These are phyloP conservation scores for Coelastrella sp. DNA, from an alignment of 139 green algal genomes.

Conservation along the genomic window DNA sequence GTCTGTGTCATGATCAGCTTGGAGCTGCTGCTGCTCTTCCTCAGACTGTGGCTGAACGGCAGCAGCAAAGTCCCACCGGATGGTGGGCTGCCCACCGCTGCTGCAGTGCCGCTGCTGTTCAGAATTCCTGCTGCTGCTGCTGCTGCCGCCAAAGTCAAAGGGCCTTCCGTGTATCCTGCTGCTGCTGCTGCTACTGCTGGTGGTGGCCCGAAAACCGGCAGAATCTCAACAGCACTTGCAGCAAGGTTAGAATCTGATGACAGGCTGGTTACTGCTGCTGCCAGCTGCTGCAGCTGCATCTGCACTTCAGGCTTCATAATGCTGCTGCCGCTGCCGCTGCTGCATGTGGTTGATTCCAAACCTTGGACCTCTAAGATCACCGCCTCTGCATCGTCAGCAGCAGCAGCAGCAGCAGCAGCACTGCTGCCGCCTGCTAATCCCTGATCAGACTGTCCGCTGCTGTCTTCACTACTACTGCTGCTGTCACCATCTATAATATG, in stretches of 20 bases:
- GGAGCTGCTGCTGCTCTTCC: neutral
- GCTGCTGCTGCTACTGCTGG: too few species aligned
- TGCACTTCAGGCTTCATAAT: neutral
- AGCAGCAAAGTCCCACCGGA: too few species aligned
- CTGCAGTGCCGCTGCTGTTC: neutral
- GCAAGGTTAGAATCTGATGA: neutral
- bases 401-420: neutral
- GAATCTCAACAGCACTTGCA: neutral
- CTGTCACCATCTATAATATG: neutral
- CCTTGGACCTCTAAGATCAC: neutral
- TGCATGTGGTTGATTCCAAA: too few species aligned
- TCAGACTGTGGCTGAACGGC: too few species aligned
- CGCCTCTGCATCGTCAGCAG: neutral
- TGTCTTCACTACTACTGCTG: too few species aligned
- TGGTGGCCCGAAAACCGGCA: too few species aligned
- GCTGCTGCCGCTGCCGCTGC: neutral
- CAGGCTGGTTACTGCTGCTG: neutral
- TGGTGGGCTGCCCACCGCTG: too few species aligned
- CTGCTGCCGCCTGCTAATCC: neutral
- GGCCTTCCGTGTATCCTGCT: neutral
- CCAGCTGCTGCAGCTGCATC: neutral
- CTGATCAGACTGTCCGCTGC: neutral
- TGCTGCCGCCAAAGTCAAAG: neutral
- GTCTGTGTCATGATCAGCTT: neutral
- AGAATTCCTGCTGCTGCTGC: neutral